Percentiles rank a stretch among this genome's conserved stretches.
These are phyloP conservation scores for Penicillium manginii DNA, from an alignment of 495 filamentous ascomycete genomes.

Conservation along the genomic window DNA sequence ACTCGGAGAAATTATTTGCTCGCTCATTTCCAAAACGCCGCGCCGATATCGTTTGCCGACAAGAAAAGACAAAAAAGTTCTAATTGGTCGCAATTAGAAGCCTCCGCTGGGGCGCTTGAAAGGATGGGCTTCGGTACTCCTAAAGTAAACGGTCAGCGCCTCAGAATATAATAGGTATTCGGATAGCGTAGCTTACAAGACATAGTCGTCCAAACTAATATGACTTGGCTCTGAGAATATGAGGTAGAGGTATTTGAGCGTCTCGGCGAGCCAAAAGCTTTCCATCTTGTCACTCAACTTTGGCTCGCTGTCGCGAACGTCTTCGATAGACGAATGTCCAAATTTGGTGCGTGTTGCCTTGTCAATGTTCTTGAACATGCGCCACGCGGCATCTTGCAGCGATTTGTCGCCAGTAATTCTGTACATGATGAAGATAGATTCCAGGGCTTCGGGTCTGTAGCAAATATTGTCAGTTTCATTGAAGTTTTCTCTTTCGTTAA, in stretches of 20 bases:
- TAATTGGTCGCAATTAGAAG: not conserved
- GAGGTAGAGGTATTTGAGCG: constrained; percentile 92
- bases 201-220: constrained; percentile 72
- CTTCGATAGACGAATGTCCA: constrained; percentile 61
- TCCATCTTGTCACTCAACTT: constrained; percentile 55
- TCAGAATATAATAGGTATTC: not conserved
- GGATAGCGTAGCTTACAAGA: constrained; percentile 49
- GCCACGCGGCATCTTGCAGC: constrained; percentile 73
- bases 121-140: constrained; percentile 79
- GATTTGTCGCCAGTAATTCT: constrained; percentile 71
- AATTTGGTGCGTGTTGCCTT: constrained; percentile 61
- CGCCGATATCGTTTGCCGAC: not conserved
- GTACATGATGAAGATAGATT: constrained; percentile 76
- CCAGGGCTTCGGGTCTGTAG: constrained; percentile 66
- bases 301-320: constrained; percentile 51
- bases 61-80: not conserved
- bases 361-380: constrained; percentile 71
- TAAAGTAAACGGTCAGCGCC: constrained; percentile 16
- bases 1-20: not conserved
- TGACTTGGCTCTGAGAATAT: constrained; percentile 74
- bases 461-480: not conserved
- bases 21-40: constrained; percentile 5
- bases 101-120: constrained; percentile 54
- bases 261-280: constrained; percentile 72
- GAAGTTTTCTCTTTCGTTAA: not conserved